Conservation (phyloP, 192 early-diverging fungal genomes). For the Backusella australiensis region DNA sequence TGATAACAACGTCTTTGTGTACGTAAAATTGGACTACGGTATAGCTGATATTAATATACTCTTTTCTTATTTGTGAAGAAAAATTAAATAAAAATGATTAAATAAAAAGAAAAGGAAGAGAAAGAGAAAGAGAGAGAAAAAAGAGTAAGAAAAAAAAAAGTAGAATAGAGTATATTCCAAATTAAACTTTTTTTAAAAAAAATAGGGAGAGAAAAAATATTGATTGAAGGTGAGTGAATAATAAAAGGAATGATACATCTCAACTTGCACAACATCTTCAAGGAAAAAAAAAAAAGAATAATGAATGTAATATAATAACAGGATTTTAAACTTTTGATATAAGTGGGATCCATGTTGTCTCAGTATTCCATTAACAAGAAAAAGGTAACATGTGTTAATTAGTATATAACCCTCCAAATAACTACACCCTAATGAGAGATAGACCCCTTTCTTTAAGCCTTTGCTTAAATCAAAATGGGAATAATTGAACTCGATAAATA, state of each 20-base stretch:
- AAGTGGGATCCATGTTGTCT: neutral
- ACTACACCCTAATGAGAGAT: neutral
- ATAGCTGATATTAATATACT: neutral
- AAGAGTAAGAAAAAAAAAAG: neutral
- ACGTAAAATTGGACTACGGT: neutral
- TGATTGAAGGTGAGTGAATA: neutral
- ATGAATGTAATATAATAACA: neutral
- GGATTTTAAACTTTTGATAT: neutral
- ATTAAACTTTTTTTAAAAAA: conserved; percentile 4
- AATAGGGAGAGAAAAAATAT: conserved; percentile 1
- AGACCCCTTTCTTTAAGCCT: conserved; percentile 4
- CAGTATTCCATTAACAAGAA: neutral
- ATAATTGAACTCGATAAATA: conserved; percentile 1
- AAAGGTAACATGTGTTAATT: neutral
- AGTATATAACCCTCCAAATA: conserved; percentile 1
- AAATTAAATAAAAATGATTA: neutral
- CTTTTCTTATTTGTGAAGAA: neutral
- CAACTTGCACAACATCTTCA: neutral
- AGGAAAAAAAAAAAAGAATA: neutral
- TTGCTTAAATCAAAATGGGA: conserved; percentile 5
- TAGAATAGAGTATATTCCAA: neutral
- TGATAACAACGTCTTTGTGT: neutral
- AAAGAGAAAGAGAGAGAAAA: neutral
- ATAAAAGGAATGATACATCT: neutral
- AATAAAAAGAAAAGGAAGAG: neutral